phyloP scores from a whole-genome alignment of 441 rosid genomes.

The Theobroma grandiflorum region DNA sequence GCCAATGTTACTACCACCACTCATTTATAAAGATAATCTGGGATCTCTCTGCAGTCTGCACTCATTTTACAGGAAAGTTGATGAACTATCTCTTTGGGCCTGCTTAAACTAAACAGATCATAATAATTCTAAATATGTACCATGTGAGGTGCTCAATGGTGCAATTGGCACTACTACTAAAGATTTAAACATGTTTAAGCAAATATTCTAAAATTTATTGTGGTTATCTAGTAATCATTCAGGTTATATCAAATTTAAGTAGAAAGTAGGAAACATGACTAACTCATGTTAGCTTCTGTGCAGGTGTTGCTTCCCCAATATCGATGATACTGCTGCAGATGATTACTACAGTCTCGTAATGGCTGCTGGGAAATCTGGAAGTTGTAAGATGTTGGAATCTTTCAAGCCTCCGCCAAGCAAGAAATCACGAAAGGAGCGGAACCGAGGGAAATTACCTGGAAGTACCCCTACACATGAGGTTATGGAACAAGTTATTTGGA shows the following conservation, averaged over 20 bases:
- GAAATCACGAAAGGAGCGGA: constrained; percentile 74
- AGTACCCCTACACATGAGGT: constrained; percentile 47
- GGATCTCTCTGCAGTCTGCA: not conserved
- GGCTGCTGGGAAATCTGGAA: constrained; percentile 83
- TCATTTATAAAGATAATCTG: not conserved
- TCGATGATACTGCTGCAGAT: constrained; percentile 68
- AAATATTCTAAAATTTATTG: constrained; percentile 1
- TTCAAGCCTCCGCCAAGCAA: constrained; percentile 77
- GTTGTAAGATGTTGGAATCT: constrained; percentile 68
- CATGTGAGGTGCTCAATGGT: not conserved
- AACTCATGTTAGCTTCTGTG: constrained; percentile 20
- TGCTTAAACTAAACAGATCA: not conserved
- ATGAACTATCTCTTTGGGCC: constrained; percentile 7
- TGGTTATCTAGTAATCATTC: not conserved
- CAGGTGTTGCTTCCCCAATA: constrained; percentile 76
- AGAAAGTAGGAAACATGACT: constrained; percentile 10
- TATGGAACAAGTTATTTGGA: constrained; percentile 89
- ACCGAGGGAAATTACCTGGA: constrained; percentile 57
- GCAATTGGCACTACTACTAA: not conserved
- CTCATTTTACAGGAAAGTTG: not conserved
- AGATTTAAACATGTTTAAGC: constrained; percentile 10
- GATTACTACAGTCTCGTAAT: constrained; percentile 70
- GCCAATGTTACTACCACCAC: not conserved
- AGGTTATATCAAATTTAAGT: not conserved
- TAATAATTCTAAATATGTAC: not conserved